Evolutionary conservation across 2,329 filamentous ascomycete species (phyloP), one percentile per base, ranked within the genome.

Genomic region (Colletotrichum destructivum): DNA sequence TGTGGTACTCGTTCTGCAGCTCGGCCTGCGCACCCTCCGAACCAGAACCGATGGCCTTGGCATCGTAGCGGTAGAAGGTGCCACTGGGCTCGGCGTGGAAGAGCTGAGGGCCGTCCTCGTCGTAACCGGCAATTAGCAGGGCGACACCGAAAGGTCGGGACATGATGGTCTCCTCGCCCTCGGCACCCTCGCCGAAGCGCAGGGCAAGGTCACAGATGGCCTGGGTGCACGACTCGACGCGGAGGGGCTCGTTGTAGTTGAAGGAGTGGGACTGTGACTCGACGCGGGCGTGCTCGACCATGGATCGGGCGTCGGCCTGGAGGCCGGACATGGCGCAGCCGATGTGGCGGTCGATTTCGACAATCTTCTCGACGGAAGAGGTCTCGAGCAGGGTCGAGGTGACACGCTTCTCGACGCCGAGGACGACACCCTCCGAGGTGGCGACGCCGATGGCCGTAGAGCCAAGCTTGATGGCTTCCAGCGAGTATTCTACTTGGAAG

Each of bases 401-500:
- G 78, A 99, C 96, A 80, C 96, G 95, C 91, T 99, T 99, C 88
- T 99, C 96, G 75, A 99, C 96, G 77, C 96, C 96, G 62, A 99
- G 92, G 81, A 99, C 93, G 74, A 98, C 95, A 80, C 96, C 96
- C 82, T 97, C 94, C 70, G 94, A 93, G 60, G 96, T 99, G 79
- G 96, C 95, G 76, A 99, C 95, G 79, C 96, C 96, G 86, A 99
- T 99, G 81, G 96, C 96, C 77, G 96, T 99, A 79, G 94, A 97
- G 77, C 96, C 96, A 77, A 98, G 94, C 89, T 99, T 99, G 91
- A 99, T 99, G 85, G 96, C 96, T 88, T 99, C 96, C 84, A 99
- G 93, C 72, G 96, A 98, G 91, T 99, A 99, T 93, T 99, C 96
- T 88, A 99, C 96, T 88, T 99, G 96, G 90, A 99, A 99, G 84